Conservation (phyloP, 768 basidiomycete species). For the Chalciporus piperatus region DNA sequence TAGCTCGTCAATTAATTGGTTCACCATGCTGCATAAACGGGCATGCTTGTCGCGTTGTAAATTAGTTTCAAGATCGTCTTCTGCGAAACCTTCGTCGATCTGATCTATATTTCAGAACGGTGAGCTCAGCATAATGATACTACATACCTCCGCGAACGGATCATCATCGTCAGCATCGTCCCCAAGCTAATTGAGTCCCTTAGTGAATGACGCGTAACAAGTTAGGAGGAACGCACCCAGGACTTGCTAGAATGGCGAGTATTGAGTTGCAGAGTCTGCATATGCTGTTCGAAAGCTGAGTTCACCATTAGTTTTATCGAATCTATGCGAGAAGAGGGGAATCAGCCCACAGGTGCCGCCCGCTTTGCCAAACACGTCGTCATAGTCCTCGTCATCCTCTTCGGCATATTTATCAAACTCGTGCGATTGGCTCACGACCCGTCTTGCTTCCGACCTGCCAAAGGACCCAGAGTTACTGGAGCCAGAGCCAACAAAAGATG, state of each 20-base stretch:
- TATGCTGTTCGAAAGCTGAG: slow-evolving; percentile 54
- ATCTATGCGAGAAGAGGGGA: not conserved
- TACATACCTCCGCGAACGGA: slow-evolving; percentile 85
- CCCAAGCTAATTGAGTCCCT: slow-evolving; percentile 48
- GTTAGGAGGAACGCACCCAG: slow-evolving; percentile 54
- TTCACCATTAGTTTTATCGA: slow-evolving; percentile 5
- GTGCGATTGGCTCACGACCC: slow-evolving; percentile 45
- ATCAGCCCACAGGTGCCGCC: slow-evolving; percentile 59
- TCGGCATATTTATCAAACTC: slow-evolving; percentile 88
- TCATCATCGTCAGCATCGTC: slow-evolving; percentile 91
- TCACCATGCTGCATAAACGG: slow-evolving; percentile 75
- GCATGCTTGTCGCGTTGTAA: slow-evolving; percentile 93
- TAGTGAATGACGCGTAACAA: not conserved
- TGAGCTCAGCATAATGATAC: not conserved
- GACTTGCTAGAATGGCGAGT: slow-evolving; percentile 87
- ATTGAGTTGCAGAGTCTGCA: slow-evolving; percentile 79
- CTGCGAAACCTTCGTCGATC: slow-evolving; percentile 93
- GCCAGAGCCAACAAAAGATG: slow-evolving; percentile 48
- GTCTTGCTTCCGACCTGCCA: slow-evolving; percentile 62
- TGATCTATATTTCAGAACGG: slow-evolving; percentile 24
- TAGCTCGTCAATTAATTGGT: slow-evolving; percentile 83
- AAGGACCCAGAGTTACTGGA: slow-evolving; percentile 50
- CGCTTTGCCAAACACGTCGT: slow-evolving; percentile 87
- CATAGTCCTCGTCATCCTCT: slow-evolving; percentile 89
- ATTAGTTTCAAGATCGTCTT: slow-evolving; percentile 90